Evolutionary conservation across 2,329 filamentous ascomycete genomes (phyloP), one percentile per base, ranked within the genome.

Genomic region (Onygenales sp.): DNA sequence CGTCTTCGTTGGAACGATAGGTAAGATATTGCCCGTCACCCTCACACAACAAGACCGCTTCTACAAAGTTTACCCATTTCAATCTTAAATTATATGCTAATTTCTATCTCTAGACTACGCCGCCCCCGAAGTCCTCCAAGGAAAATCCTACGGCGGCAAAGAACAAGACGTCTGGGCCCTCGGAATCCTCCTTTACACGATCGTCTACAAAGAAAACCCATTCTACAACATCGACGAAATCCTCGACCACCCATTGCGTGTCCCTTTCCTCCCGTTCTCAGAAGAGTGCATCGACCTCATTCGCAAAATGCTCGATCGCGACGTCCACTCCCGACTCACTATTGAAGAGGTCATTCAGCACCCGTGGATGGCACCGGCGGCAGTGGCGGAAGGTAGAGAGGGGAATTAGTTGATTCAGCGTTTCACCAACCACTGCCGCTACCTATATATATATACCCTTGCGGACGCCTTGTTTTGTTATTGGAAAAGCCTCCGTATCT

Each of bases 141-240:
- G 93, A 47, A 86, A 85, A 62, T 86, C 91, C 13, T 98, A 98
- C 72, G 83, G 87, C 60, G 93, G 93, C 65, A 95, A 94, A 71
- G 92, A 95, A 69, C 93, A 98, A 75, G 93, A 98, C 66, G 90
- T 98, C 33, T 98, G 93, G 93, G 93, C 93, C 0, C 79, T 98
- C 13, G 93, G 93, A 27, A 97, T 98, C 64, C 80, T 98, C 31
- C 82, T 98, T 11, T 98, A 98, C 75, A 98, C 93, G 32, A 96
- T 98, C 65, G 87, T 97, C 65, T 98, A 98, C 79, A 98, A 97
- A 74, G 93, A 98, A 73, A 98, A 98, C 66, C 92, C 93, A 0
- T 98, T 96, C 71, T 97, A 97, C 78, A 94, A 87, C 71, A 93
- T 97, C 64, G 93, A 98, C 69, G 93, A 98, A 76, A 98, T 98